Evolutionary conservation across 2,329 filamentous ascomycete species (phyloP), one percentile per base, ranked within the genome.

Genomic region (Aspergillus sojae): DNA sequence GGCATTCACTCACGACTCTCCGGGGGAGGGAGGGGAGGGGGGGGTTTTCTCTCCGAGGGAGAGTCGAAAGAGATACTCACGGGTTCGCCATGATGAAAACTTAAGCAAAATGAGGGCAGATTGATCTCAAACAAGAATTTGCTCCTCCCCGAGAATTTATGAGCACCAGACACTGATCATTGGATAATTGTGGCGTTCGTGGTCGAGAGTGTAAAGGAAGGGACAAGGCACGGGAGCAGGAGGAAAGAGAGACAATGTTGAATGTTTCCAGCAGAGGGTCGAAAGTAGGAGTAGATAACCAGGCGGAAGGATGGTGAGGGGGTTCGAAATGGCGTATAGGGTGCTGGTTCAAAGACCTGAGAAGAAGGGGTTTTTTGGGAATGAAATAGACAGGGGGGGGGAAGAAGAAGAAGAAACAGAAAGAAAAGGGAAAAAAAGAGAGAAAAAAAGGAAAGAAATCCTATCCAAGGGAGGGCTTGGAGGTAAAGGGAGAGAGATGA

Each of bases 71-170:
- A 62, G 48, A 60, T 60, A 70, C 70, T 67, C 59, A 72, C 70
- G 61, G 60, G 55, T 71, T 70, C 45, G 69, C 59, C 70, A 70
- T 69, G 52, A 36, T 70, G 58, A 50, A 48, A 50, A 63, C 45
- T 64, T 56, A 4, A 63, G 57, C 28, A 57, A 34, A 34, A 53
- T 19, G 30, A 43, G 45, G 32, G 23, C n/a, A 50, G 39, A 54
- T 14, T 43, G 52, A 28, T 58, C 56, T 56, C 52, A 63, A 62
- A 61, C 32, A 63, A 56, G 53, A 60, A 56, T 39, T 26, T 34
- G 28, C 43, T 50, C 53, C 30, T 57, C 56, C 64, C 45, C 59
- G 41, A 46, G 60, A 55, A 41, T 50, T 65, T 63, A 65, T 54
- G 54, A 21, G 39, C 45, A 65, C 50, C 62, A 60, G 62, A 45